Base-by-base conservation (phyloP, 176 grass and related monocot genomes). In the Oryza nivara region DNA sequence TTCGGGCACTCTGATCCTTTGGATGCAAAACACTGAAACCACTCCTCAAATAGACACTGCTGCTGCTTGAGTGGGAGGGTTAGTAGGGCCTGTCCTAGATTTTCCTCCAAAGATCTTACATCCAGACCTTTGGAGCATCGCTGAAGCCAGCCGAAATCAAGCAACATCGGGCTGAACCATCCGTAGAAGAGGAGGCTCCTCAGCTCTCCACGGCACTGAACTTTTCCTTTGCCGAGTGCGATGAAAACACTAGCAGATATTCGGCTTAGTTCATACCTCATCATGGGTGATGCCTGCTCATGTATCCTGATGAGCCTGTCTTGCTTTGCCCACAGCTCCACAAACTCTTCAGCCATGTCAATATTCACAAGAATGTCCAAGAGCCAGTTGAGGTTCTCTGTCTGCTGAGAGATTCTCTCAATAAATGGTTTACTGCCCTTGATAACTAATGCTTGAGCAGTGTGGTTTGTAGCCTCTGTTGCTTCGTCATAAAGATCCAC, bases 71-170 rank as follows among this genome's bases (percentile, higher is more conserved):
- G 89, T 15, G 94, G 89, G 32, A 97, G 91, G 7, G 94, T 97
- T 13, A 97, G 79, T 60, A 97, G 81, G 12, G 61, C 89, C 43
- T 86, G 88, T 17, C 94, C 94, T 23, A 97, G 46, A 80, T 72
- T 94, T 70, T 97, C 91, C 82, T 97, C 91, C 88, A 97, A 63
- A 60, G 83, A 88, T 84, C 94, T 97, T 61, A 92, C 52, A 78
- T 97, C 94, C 66, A 97, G 82, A 60, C 94, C 94, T 86, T 93
- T 97, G 0, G 94, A 83, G 63, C 92, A 97, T 30, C 94, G 80
- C 73, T 94, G 92, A 70, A 97, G 73, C 91, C 94, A 97, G 48
- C 94, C 94, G 68, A 97, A 97, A 84, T 97, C 94, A 26, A 74
- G 34, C 54, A 97, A 32, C 88, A 94, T 88, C 0, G 83, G 81